Base-by-base conservation (phyloP, 2,329 filamentous ascomycete species). In the Phialemonium atrogriseum region DNA sequence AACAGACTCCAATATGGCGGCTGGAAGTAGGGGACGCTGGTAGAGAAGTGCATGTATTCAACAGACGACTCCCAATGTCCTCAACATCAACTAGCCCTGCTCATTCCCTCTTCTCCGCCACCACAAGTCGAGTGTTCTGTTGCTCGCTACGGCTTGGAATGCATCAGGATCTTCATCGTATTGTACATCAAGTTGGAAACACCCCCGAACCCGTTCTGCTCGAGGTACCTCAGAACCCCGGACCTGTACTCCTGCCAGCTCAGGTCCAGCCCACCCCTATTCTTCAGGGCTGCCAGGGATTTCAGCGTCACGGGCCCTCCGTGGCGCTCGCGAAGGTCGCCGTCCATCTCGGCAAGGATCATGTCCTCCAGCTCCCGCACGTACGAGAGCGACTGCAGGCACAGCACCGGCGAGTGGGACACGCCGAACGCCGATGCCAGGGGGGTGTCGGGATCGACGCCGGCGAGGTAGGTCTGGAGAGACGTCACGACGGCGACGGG, bases 211-310 rank as follows among this genome's bases (percentile, higher is more conserved):
- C 80, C 81, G 32, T 68, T 69, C 5, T 58, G 61, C 36, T 80
- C 78, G 39, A 93, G 55, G 56, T 77, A 75, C 30, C 68, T 66
- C 35, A 94, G 57, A 39, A 89, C 78, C n/a, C 74, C 70, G 5
- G 85, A 62, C 36, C 82, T 69, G 52, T 87, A 94, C 30, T 83
- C 76, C 45, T 80, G 74, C 80, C 82, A 93, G 10, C 64, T 65
- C 23, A 89, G 50, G 30, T 58, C 64, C 16, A 86, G 51, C 0
- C 85, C 85, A 1, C 82, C 81, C 11, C 73, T 68, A 21, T 66
- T 69, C 15, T 68, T 71, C 27, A 91, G 58, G n/a, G 65, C 61
- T 18, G 60, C 63, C 45, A 94, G 58, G 31, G 75, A 80, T 17
- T 64, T 65, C 48, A 80, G 77, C 13, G 78, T 85, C 7, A 86